A percentile compares a stretch with the other conserved stretches of the same genome.
Conservation (phyloP, 1,284 basidiomycete genomes). For the Schizophyllum amplum region DNA sequence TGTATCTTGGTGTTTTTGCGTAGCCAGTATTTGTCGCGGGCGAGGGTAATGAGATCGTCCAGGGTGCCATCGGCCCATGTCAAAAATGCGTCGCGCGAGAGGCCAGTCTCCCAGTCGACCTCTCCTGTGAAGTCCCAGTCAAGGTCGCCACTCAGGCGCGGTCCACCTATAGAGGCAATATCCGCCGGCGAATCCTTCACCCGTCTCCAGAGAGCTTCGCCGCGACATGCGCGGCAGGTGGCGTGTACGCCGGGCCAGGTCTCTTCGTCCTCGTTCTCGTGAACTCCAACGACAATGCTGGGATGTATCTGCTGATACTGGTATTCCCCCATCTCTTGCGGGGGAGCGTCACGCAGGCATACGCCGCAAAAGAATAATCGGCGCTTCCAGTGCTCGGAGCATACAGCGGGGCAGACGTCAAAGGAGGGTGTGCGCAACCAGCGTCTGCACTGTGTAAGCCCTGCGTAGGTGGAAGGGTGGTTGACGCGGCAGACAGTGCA, state of each 20-base stretch:
- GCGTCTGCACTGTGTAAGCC: conserved; percentile 27
- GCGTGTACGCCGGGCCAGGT: conserved; percentile 55
- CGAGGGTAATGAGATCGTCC: conserved; percentile 47
- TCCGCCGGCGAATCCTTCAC: conserved; percentile 39
- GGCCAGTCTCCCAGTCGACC: conserved; percentile 52
- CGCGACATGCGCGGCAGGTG: conserved; percentile 57
- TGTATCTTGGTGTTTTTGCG: conserved; percentile 51
- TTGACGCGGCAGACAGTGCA: conserved; percentile 70
- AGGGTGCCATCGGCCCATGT: conserved; percentile 53
- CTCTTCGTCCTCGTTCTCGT: conserved; percentile 65
- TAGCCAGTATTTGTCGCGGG: conserved; percentile 65
- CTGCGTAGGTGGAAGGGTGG: conserved; percentile 37
- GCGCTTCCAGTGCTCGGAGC: conserved; percentile 53
- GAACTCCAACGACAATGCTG: conserved; percentile 35
- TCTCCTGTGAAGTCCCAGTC: not conserved
- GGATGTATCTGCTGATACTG: conserved; percentile 24
- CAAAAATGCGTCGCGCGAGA: not conserved
- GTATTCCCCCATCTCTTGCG: conserved; percentile 25
- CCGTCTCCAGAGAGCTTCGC: conserved; percentile 52
- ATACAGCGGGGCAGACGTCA: conserved; percentile 40
- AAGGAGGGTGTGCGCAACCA: conserved; percentile 34
- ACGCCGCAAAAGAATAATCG: conserved; percentile 50
- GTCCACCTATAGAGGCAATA: conserved; percentile 50
- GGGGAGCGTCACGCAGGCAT: conserved; percentile 54
- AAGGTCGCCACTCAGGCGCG: conserved; percentile 25